Base-by-base conservation (phyloP, 495 filamentous ascomycete species). In the Hyphodiscus hymeniophilus region DNA sequence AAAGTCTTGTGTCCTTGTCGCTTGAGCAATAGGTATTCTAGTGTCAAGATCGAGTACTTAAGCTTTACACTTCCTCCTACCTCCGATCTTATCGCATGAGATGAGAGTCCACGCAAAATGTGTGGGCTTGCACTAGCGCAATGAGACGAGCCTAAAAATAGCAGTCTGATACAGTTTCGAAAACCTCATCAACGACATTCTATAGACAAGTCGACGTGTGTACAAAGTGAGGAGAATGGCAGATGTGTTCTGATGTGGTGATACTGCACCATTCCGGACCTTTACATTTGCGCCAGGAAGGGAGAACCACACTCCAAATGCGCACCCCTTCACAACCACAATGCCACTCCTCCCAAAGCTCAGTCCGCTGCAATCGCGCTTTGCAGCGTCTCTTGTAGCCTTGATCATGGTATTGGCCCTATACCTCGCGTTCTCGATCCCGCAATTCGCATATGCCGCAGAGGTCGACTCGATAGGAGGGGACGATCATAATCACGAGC, bases 321-420 rank as follows among this genome's bases (percentile, higher is more conserved):
- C 51, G 48, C 8, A 42, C 26, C 22, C 21, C 40, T 22, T 45
- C 34, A 49, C 15, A 11, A 50, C n/a, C 50, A 46, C 45, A 38
- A 60, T 60, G 57, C 57, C 57, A 42, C 48, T 59, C 47, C 57
- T 60, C 45, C 57, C 57, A 17, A 60, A 60, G 30, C 53, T 56
- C 50, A 77, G 75, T 59, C 77, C 73, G 51, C 66, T 85, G 51
- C 82, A 84, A 71, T 82, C 77, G 64, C 80, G 79, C 54, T 66
- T 89, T 54, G 77, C 73, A 62, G 81, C 82, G 59, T 82, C 76
- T 26, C 54, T 81, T 50, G 62, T 73, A 59, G 74, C 76, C 33
- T 74, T 76, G 24, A 59, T 75, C 36, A 56, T 81, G 28, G 51
- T 84, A 23, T 48, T 80, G 30, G 40, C 77, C 30, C 53, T 85